These are phyloP conservation scores for Erysimum pusillum DNA, from an alignment of 441 rosid species.

Conservation along the genomic window DNA sequence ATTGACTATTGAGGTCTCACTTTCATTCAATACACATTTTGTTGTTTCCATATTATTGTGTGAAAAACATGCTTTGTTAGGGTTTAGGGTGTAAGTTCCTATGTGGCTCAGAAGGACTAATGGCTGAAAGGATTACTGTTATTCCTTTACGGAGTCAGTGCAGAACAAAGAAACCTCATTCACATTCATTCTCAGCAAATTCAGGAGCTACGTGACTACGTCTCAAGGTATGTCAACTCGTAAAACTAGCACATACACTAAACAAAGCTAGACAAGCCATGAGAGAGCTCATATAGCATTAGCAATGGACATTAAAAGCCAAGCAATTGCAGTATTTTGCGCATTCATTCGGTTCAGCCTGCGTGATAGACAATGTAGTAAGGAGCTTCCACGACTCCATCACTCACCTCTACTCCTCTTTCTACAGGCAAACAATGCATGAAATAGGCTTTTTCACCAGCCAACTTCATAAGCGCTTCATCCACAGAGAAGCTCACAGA, in stretches of 20 bases:
- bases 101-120: background rate
- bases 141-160: no score
- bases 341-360: background rate
- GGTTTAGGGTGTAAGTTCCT: background rate
- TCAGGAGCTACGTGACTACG: background rate
- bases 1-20: constrained; percentile 29
- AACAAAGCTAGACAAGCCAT: background rate
- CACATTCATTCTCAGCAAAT: background rate
- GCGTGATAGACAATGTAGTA: background rate
- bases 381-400: background rate
- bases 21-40: constrained; percentile 13
- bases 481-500: no score
- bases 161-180: background rate
- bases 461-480: no score
- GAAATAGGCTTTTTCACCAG: background rate
- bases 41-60: constrained; percentile 10
- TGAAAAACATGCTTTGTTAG: background rate
- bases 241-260: background rate
- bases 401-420: background rate
- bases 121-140: no score
- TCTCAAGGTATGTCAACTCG: no score
- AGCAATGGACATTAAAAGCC: background rate
- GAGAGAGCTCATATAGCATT: no score
- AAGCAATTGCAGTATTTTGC: background rate
- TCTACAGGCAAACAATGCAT: background rate